Percentiles rank a stretch among this genome's conserved stretches.
These are phyloP conservation scores for Ceratocystis albifundus DNA, from an alignment of 2,329 filamentous ascomycete genomes.

Conservation along the genomic window DNA sequence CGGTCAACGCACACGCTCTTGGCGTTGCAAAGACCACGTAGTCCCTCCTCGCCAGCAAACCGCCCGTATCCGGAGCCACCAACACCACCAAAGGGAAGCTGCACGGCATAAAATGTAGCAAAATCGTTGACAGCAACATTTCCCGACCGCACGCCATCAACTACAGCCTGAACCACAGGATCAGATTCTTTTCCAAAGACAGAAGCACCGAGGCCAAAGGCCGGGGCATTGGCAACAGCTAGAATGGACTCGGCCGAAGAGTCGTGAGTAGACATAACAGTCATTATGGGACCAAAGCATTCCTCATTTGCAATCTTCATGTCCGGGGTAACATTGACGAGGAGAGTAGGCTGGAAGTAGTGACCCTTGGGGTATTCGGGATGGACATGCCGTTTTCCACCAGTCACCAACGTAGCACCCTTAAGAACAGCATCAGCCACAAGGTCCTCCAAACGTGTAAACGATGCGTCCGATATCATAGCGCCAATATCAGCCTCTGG, in stretches of 20 bases:
- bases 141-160: conserved; percentile 60
- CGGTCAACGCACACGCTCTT: conserved; percentile 80
- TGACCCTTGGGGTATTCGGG: conserved; percentile 65
- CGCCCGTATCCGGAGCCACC: conserved; percentile 82
- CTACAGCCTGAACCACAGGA: conserved; percentile 50
- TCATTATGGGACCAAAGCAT: conserved; percentile 84
- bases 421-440: conserved; percentile 64
- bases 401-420: conserved; percentile 71
- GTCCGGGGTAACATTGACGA: conserved; percentile 72
- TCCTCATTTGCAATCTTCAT: conserved; percentile 88
- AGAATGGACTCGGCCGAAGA: conserved; percentile 54
- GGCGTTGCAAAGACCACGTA: conserved; percentile 71
- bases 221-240: conserved; percentile 66
- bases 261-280: conserved; percentile 64
- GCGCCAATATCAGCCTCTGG: conserved; percentile 74
- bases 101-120: conserved; percentile 81
- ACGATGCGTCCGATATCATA: conserved; percentile 70
- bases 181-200: conserved; percentile 64
- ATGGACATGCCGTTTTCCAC: conserved; percentile 61
- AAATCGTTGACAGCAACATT: conserved; percentile 98
- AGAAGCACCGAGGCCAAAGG: conserved; percentile 76
- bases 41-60: conserved; percentile 82
- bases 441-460: conserved; percentile 62
- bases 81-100: conserved; percentile 88
- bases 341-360: conserved; percentile 84